phyloP scores from a whole-genome alignment of 2,329 filamentous ascomycete genomes.

The Diaporthe sp. region DNA sequence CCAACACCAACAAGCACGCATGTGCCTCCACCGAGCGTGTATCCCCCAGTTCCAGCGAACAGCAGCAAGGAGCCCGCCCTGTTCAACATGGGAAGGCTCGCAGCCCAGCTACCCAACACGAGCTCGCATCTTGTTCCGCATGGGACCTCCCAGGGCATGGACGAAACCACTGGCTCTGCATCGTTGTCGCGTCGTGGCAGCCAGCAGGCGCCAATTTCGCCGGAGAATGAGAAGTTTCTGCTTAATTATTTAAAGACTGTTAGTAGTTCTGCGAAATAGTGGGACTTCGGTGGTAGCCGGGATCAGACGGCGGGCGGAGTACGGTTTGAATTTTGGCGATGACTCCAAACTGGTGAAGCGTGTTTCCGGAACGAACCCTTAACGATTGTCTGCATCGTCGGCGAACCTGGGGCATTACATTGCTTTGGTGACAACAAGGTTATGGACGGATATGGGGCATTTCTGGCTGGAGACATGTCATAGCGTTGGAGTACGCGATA shows the following conservation, averaged over 20 bases:
- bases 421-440: constrained; percentile 4
- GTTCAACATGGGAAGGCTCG: constrained; percentile 41
- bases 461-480: constrained; percentile 27
- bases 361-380: background rate
- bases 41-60: constrained; percentile 44
- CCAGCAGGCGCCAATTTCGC: constrained; percentile 38
- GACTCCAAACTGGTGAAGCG: background rate
- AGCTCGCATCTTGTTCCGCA: constrained; percentile 2
- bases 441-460: constrained; percentile 17
- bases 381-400: background rate
- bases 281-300: background rate
- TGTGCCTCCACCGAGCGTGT: constrained; percentile 32
- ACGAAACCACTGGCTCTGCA: constrained; percentile 11
- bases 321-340: background rate
- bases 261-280: constrained; percentile 35
- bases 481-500: constrained; percentile 31
- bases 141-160: constrained; percentile 29
- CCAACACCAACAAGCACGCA: constrained; percentile 40
- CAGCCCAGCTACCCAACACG: constrained; percentile 9
- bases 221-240: constrained; percentile 40
- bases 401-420: background rate
- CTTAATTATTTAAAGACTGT: constrained; percentile 41
- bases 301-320: background rate
- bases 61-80: constrained; percentile 50
- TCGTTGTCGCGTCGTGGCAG: constrained; percentile 32